Base-by-base conservation (phyloP, 148 eudicot species). In the Polygonum aviculare region DNA sequence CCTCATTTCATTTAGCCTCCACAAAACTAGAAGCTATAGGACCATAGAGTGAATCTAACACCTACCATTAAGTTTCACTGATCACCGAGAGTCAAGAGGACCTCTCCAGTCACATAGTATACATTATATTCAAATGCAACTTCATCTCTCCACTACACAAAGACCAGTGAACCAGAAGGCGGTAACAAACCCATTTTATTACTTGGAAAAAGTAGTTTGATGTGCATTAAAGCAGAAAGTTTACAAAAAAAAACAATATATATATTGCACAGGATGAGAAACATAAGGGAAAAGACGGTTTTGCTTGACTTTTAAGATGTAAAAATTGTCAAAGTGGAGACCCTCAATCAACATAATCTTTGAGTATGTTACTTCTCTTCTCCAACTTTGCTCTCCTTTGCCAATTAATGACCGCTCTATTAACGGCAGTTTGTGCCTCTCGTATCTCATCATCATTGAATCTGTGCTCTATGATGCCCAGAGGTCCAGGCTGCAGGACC, bases 391-490 rank as follows among this genome's bases (percentile, higher is more conserved):
- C 89, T 74, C 87, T 86, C 83, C 85, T 88, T 79, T 76, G 79
- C 99, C 99, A 95, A 82, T 89, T 92, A 76, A 77, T 84, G 36
- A 92, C 84, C 31, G 99, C 96, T 80, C 79, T 86, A 65, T 76
- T 82, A 74, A 90, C 94, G 14, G 87, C 80, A 38, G 84, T 80
- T 60, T 87, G 81, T 9, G 97, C 99, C 75, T 85, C 82, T 5
- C 72, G 77, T 79, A 92, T 90, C 88, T 92, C 99, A 76, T 88
- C 90, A 19, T 89, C 85, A 15, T 89, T 83, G 77, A 92, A 95
- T 79, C 92, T 95, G 86, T 95, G 97, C 60, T 94, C 97, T 62
- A 87, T 82, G 41, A 90, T 87, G 70, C 99, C 99, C 85, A 95
- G 78, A 74, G 94, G 97, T 70, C 99, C 97, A 63, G 99, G 99